Evolutionary conservation across 768 basidiomycete genomes (phyloP), one percentile per base, ranked within the genome.

Genomic region (Leccinum sublutescens): DNA sequence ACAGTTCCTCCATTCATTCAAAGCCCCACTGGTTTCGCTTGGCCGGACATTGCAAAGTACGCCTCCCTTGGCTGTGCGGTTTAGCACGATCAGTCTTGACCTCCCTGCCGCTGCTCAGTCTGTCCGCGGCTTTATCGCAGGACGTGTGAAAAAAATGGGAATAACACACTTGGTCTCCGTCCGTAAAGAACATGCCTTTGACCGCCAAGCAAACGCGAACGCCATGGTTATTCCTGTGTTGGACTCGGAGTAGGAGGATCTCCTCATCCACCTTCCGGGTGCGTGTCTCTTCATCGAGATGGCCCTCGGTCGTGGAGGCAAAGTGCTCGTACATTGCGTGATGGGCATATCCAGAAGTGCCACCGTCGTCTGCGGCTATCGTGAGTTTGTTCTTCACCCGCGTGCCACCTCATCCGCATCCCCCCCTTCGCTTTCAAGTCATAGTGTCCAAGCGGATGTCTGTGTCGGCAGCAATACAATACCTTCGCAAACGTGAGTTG

Each of bases 1-100:
- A n/a, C 84, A 88, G 61, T 98, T 90, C 69, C 79, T 98, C 54
- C 85, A 91, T 53, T 81, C 83, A 60, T 86, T 91, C 68, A 86
- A 89, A 62, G 77, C 97, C 34, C 21, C 21, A 21, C 21, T 21
- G 21, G 21, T 21, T 21, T 21, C 21, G 21, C 21, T 21, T 21
- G 21, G 21, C 25, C 25, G 25, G 31, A 69, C 59, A 67, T 76
- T 12, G 75, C 75, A 67, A 76, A 77, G 75, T 75, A 61, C 51
- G 75, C 8, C n/a, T 19, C 43, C 38, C n/a, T 3, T 27, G 21
- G 9, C 5, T 36, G 12, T 21, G 51, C 31, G 21, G n/a, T 15
- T 40, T 36, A 11, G 1, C 25, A 34, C 47, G 47, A 23, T 23
- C 40, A 38, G 23, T 49, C 64, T 61, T 23, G 50, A 45, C 31